Conservation (phyloP, 495 filamentous ascomycete genomes). For the Penicillium subrubescens region DNA sequence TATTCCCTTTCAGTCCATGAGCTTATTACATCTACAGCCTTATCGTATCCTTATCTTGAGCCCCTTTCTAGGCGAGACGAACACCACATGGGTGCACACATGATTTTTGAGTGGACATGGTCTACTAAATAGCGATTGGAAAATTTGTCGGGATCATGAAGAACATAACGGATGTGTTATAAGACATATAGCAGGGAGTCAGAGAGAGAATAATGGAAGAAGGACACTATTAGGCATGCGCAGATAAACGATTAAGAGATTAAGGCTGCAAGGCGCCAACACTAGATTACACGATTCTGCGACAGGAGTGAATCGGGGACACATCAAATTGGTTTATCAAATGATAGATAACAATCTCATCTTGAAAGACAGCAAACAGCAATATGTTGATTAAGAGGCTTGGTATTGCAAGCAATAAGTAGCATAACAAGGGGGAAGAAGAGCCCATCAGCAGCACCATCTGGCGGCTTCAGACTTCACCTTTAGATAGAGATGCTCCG, state of each 20-base stretch:
- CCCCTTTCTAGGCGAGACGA: not conserved
- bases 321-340: no score
- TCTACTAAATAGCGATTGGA: not conserved
- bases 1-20: not conserved
- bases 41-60: not conserved
- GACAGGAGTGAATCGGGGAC: no score
- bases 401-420: no score
- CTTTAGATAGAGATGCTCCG: no score
- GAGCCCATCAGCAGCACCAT: not conserved
- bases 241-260: not conserved
- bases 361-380: no score
- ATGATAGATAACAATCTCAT: no score
- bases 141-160: not conserved
- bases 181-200: no score
- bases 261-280: not conserved
- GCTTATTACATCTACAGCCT: not conserved
- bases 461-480: not conserved
- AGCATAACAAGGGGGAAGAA: no score
- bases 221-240: not conserved
- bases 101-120: not conserved
- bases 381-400: no score
- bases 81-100: not conserved
- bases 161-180: not conserved
- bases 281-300: no score
- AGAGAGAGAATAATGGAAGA: not conserved